phyloP scores from a whole-genome alignment of 2,329 filamentous ascomycete species.

The Tympanopsis confertula region DNA sequence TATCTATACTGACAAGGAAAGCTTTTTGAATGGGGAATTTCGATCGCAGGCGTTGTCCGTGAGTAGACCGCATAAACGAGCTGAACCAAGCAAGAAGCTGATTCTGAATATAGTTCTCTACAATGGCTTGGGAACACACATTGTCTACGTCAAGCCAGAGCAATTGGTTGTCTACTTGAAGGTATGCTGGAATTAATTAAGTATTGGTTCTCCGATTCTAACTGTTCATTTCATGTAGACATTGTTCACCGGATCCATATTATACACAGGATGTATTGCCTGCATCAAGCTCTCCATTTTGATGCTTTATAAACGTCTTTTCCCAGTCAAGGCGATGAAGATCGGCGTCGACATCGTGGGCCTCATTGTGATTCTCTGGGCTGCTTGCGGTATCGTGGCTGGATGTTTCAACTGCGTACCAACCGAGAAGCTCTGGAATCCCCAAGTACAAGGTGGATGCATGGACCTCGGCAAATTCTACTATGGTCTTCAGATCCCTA shows the following conservation, averaged over 20 bases:
- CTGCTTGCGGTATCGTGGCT: too few relatives aligned
- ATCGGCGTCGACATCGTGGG: slow-evolving; percentile 7
- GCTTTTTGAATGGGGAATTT: neutral
- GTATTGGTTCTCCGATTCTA: too few relatives aligned
- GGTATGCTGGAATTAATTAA: neutral
- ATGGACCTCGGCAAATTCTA: slow-evolving; percentile 6
- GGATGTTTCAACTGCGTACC: slow-evolving; percentile 5
- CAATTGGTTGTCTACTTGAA: neutral
- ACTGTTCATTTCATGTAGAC: too few relatives aligned
- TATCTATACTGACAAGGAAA: neutral
- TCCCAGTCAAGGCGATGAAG: slow-evolving; percentile 9
- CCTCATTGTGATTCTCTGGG: slow-evolving; percentile 5
- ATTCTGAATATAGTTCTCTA: neutral
- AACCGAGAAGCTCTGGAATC: slow-evolving; percentile 6
- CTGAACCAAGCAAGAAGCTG: too few relatives aligned
- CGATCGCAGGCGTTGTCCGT: neutral
- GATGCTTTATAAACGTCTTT: slow-evolving; percentile 14
- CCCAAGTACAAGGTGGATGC: neutral
- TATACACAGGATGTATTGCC: slow-evolving; percentile 12
- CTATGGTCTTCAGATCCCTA: slow-evolving; percentile 4
- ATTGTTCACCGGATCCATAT: slow-evolving; percentile 5
- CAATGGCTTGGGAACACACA: neutral
- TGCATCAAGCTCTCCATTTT: slow-evolving; percentile 16
- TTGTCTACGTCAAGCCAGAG: neutral
- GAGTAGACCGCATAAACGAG: neutral